Evolutionary conservation across 108 stramenopile genomes (phyloP).

Genomic region (Discostella pseudostelligera): DNA sequence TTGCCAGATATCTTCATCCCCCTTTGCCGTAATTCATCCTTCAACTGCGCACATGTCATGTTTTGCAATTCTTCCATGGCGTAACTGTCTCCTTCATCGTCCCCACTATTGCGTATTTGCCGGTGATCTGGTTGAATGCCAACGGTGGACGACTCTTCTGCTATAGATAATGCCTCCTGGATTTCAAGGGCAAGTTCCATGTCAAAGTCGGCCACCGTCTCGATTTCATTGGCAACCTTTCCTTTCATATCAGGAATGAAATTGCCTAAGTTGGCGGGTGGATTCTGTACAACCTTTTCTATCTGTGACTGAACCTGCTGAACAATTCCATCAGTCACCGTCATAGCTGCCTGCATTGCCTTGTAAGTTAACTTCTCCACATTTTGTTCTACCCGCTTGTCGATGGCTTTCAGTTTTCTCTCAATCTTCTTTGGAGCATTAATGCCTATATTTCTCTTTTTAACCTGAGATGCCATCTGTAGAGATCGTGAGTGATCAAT

Average conservation of each 20-base stretch:
- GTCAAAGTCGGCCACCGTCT: constrained; percentile 40
- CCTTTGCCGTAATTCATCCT: constrained; percentile 16
- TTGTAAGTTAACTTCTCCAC: constrained; percentile 28
- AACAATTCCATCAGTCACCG: constrained; percentile 23
- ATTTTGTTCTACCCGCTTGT: constrained; percentile 38
- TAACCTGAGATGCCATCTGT: constrained; percentile 7
- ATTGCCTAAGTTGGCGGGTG: not conserved
- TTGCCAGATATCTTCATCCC: constrained; percentile 43
- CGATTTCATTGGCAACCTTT: constrained; percentile 11
- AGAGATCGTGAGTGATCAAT: constrained; percentile 31
- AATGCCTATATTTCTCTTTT: constrained; percentile 6
- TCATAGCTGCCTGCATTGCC: constrained; percentile 15
- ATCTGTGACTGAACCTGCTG: constrained; percentile 15
- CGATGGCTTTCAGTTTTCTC: constrained; percentile 26
- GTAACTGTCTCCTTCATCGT: not conserved
- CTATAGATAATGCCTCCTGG: constrained; percentile 23
- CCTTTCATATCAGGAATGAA: not conserved
- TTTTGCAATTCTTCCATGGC: constrained; percentile 14
- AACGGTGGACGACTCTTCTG: not conserved
- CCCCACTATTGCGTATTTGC: not conserved
- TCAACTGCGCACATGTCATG: constrained; percentile 33
- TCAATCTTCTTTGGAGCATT: constrained; percentile 7
- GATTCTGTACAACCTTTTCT: not conserved
- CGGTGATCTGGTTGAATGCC: too few relatives aligned
- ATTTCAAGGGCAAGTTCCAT: constrained; percentile 36